Conservation (phyloP, 148 eudicot species). For the Simmondsia chinensis region DNA sequence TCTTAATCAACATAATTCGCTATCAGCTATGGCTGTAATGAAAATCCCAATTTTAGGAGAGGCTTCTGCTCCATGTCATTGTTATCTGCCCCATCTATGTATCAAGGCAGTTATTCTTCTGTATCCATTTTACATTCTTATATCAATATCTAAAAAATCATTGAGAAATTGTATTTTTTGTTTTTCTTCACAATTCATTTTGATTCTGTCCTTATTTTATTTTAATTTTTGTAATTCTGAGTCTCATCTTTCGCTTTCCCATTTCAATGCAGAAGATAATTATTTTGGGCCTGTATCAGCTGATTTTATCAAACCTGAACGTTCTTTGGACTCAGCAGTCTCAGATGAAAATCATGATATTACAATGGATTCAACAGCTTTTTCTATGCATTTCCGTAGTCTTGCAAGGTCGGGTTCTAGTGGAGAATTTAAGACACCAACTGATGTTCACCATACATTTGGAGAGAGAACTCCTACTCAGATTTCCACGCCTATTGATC, state of each 20-base stretch:
- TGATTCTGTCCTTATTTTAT: no score
- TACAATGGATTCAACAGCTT: slow-evolving; percentile 96
- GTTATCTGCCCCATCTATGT: no score
- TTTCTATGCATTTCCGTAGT: slow-evolving; percentile 90
- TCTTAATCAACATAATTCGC: no score
- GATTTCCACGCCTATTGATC: slow-evolving; percentile 18
- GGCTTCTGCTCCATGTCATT: no score
- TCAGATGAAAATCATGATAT: slow-evolving; percentile 76
- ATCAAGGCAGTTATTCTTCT: no score
- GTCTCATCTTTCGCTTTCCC: slow-evolving; percentile 7
- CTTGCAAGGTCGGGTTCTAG: slow-evolving; percentile 77
- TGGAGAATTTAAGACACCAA: slow-evolving; percentile 62
- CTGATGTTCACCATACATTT: slow-evolving; percentile 40
- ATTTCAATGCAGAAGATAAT: slow-evolving; percentile 53
- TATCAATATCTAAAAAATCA: no score
- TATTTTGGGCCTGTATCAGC: slow-evolving; percentile 91
- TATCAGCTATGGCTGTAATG: no score
- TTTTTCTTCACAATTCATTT: no score
- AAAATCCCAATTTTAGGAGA: no score
- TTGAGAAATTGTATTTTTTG: no score
- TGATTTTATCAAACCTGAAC: slow-evolving; percentile 65
- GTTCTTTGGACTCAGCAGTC: slow-evolving; percentile 64
- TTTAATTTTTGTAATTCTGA: slow-evolving; percentile 1
- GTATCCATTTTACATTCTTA: no score
- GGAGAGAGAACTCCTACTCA: slow-evolving; percentile 63